These are phyloP conservation scores for Chytriomyces sp. DNA, from an alignment of 192 early-diverging fungal species.

Conservation along the genomic window DNA sequence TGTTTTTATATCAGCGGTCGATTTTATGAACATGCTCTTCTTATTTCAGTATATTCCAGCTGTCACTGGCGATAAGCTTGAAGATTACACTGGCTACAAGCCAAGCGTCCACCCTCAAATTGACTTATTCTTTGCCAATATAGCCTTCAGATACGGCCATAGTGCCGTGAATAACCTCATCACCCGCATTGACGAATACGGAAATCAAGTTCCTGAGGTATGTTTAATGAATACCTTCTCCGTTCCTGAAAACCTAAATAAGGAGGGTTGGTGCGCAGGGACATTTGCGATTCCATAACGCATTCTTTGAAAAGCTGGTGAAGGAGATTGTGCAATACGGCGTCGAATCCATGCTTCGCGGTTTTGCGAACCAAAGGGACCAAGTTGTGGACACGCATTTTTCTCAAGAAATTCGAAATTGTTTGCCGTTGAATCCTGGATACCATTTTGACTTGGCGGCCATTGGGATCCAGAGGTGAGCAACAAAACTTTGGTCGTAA, in stretches of 20 bases:
- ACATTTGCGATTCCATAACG: constrained; percentile 34
- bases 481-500: constrained; percentile 22
- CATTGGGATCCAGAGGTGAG: constrained; percentile 39
- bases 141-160: constrained; percentile 52
- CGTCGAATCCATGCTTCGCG: constrained; percentile 33
- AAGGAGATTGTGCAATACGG: constrained; percentile 20
- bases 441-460: constrained; percentile 40
- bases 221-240: not conserved
- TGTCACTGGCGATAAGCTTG: constrained; percentile 32
- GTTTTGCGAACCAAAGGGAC: constrained; percentile 35
- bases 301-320: constrained; percentile 25
- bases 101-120: constrained; percentile 36
- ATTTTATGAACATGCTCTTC: not conserved
- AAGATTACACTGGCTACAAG: constrained; percentile 46
- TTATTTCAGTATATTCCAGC: constrained; percentile 44
- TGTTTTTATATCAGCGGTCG: not conserved
- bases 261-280: not conserved
- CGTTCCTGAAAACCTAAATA: not conserved
- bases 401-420: constrained; percentile 25
- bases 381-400: constrained; percentile 30
- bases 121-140: constrained; percentile 42
- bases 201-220: constrained; percentile 22
- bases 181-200: constrained; percentile 35
- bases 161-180: constrained; percentile 32
- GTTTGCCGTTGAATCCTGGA: constrained; percentile 1